Evolutionary conservation across 176 grass and related monocot species (phyloP).

Genomic region (Typha latifolia): DNA sequence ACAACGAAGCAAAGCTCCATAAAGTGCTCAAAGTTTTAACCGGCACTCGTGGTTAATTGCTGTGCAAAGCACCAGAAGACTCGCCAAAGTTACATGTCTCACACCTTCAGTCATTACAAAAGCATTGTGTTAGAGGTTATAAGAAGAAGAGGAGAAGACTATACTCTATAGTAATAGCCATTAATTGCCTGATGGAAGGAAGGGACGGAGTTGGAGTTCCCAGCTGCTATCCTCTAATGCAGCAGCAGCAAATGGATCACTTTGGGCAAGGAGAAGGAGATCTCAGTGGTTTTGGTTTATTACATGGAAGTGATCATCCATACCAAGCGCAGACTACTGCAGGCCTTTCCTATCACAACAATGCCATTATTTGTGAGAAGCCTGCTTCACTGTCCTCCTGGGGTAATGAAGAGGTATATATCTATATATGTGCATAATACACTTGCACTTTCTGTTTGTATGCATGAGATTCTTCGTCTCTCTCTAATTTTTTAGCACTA

Average conservation of each 20-base stretch:
- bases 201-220: not conserved
- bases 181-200: constrained; percentile 4
- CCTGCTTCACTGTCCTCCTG: too few species aligned
- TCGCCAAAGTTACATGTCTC: not conserved
- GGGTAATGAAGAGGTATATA: too few species aligned
- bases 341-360: too few species aligned
- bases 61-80: not conserved
- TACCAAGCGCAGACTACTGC: too few species aligned
- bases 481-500: not conserved
- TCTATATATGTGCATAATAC: not conserved
- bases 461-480: not conserved
- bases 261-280: not conserved
- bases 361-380: too few species aligned
- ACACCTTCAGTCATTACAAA: not conserved
- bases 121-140: too few species aligned
- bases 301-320: too few species aligned
- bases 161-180: not conserved
- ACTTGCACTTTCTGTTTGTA: not conserved
- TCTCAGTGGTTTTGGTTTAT: too few species aligned
- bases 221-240: not conserved
- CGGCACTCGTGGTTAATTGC: too few species aligned
- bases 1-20: not conserved
- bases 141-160: not conserved
- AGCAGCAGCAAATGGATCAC: constrained; percentile 2
- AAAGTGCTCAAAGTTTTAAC: too few species aligned